A percentile compares a stretch with the other conserved stretches of the same genome.
These are phyloP conservation scores for Ziziphus jujuba DNA, from an alignment of 306 rosid genomes.

Conservation along the genomic window DNA sequence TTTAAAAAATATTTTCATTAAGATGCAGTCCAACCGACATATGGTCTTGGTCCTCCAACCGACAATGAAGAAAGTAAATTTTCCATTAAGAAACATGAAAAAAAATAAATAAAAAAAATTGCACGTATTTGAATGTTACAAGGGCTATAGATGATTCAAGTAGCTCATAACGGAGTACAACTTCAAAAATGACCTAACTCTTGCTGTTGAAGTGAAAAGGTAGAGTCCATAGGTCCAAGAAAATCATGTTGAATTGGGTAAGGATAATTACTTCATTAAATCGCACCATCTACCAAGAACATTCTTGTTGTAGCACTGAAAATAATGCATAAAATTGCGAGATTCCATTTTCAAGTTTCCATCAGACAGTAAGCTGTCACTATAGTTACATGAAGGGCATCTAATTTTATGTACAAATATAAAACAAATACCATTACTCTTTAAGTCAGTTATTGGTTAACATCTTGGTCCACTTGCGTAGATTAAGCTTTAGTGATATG, in stretches of 20 bases:
- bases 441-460: background rate
- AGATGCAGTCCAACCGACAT: too few relatives aligned
- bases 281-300: constrained; percentile 89
- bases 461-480: background rate
- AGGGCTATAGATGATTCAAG: too few relatives aligned
- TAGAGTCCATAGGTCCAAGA: too few relatives aligned
- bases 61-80: background rate
- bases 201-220: background rate
- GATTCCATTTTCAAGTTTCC: constrained; percentile 9
- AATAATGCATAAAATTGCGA: constrained; percentile 19
- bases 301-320: constrained; percentile 72
- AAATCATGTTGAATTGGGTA: too few relatives aligned
- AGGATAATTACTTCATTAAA: too few relatives aligned
- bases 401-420: background rate
- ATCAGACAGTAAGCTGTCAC: too few relatives aligned
- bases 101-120: too few relatives aligned
- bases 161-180: background rate
- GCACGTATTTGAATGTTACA: background rate
- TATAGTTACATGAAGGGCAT: background rate
- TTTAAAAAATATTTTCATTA: too few relatives aligned
- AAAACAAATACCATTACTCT: background rate
- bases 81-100: background rate
- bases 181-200: background rate
- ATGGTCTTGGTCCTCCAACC: too few relatives aligned
- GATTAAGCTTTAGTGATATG: background rate